Evolutionary conservation across 768 basidiomycete genomes (phyloP).

Genomic region (Psilocybe cubensis): DNA sequence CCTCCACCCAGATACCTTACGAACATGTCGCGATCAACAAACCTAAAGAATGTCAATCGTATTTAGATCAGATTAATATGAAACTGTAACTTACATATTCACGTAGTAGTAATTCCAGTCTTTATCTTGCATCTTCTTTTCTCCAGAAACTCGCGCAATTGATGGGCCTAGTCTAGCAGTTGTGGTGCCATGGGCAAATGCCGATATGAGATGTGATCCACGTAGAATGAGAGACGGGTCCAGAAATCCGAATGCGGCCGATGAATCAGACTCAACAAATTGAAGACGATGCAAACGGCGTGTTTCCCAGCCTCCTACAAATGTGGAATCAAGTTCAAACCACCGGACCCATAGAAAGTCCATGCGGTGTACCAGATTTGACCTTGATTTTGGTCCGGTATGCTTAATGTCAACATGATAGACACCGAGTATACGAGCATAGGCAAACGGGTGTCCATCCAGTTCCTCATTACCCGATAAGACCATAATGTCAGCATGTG

Average conservation of each 20-base stretch:
- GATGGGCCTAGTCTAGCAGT: no score
- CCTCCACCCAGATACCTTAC: no score
- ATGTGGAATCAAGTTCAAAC: constrained; percentile 14
- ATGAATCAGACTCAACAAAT: constrained; percentile 29
- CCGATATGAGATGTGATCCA: constrained; percentile 45
- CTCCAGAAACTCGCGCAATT: no score
- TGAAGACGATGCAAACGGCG: constrained; percentile 25
- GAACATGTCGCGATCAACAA: no score
- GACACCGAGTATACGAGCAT: constrained; percentile 35
- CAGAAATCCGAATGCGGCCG: constrained; percentile 48
- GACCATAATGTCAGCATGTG: constrained; percentile 40
- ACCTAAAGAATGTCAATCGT: no score
- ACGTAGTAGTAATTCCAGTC: no score
- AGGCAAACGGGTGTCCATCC: constrained; percentile 34
- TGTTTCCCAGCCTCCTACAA: constrained; percentile 13
- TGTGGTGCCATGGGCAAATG: constrained; percentile 30
- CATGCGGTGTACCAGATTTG: constrained; percentile 12
- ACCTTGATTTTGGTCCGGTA: constrained; percentile 1
- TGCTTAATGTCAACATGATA: constrained; percentile 32
- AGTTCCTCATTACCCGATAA: constrained; percentile 21
- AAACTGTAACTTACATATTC: no score
- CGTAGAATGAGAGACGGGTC: constrained; percentile 45
- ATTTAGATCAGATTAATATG: no score
- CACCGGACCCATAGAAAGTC: constrained; percentile 33
- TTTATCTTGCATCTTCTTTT: no score